Evolutionary conservation across 139 green algal genomes (phyloP), one percentile per base, ranked within the genome.

Genomic region (Volvox africanus): DNA sequence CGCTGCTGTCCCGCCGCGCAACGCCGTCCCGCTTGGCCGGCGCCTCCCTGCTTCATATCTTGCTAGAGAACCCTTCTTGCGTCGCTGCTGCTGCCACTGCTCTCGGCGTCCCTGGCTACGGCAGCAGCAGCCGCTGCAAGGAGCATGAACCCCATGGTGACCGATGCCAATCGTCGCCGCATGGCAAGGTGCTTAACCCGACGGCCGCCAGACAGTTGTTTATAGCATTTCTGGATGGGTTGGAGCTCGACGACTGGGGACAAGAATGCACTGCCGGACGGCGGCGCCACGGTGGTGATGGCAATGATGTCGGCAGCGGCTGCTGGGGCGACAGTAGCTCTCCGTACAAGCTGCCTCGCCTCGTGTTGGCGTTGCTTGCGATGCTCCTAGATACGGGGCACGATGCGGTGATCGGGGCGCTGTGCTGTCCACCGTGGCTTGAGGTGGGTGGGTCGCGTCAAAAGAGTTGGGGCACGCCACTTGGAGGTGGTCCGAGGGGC

Each of bases 311-410:
- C 9, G 44, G 32, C 32, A 81, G 78, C 13, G 33, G 33, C 78
- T 18, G 78, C 20, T 17, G 78, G 21, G 69, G 30, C 32, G 62
- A 65, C 82, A 30, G 65, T 21, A 68, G 44, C 37, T 30, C 20
- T 24, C 44, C 71, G 69, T 83, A 83, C n/a, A 61, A 77, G 50
- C n/a, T 90, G 55, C 86, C 86, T 16, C 73, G 86, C 30, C 86
- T 75, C 20, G 30, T 84, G 2, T 37, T 90, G 86, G 18, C 17
- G 55, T 19, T 85, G 73, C 44, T 85, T 75, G 86, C 75, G 19
- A 36, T 26, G 55, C 55, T 84, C 30, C n/a, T 84, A 20, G 86
- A 84, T 0, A 17, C 12, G 30, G 86, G 86, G 1, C 73, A 84
- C 30, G 73, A 77, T 75, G 55, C 50, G 73, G 30, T 90, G 86